These are phyloP conservation scores for Yarrowia keelungensis DNA, from an alignment of 805 yeast species.

Conservation along the genomic window DNA sequence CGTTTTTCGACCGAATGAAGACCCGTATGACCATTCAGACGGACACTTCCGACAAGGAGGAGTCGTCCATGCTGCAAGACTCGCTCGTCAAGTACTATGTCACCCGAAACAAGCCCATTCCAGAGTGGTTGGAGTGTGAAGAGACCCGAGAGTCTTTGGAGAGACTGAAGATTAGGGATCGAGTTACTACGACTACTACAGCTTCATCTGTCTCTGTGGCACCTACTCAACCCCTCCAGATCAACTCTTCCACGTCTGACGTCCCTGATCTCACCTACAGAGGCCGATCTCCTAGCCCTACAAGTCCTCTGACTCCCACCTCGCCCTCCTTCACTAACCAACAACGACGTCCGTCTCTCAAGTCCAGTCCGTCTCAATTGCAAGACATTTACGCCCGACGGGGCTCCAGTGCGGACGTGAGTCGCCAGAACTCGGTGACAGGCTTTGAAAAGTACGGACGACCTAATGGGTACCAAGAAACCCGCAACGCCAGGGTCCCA, in stretches of 20 bases:
- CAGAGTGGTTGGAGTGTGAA: constrained; percentile 5
- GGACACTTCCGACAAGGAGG: neutral
- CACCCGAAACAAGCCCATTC: constrained; percentile 16
- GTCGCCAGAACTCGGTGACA: constrained; percentile 1
- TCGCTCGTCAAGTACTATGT: constrained; percentile 22
- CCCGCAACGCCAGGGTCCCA: constrained; percentile 1
- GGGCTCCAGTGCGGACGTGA: constrained; percentile 2
- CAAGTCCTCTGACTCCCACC: constrained; percentile 9
- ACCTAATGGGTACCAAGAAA: neutral
- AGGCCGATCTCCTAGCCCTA: constrained; percentile 7
- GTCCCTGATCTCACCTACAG: neutral
- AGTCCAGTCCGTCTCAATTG: constrained; percentile 10
- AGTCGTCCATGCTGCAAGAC: constrained; percentile 6
- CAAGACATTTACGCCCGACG: constrained; percentile 1
- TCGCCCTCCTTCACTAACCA: neutral
- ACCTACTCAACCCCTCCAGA: neutral
- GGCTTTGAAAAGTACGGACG: constrained; percentile 19
- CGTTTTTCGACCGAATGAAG: constrained; percentile 23
- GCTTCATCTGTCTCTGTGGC: neutral
- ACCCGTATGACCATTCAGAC: constrained; percentile 3
- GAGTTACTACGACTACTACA: neutral
- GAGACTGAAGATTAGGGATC: neutral
- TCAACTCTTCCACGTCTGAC: neutral
- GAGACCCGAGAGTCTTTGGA: constrained; percentile 10
- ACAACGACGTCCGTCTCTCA: neutral